Evolutionary conservation across 23 red algal genomes (phyloP), one percentile per base, ranked within the genome.

Genomic region (Gracilaria domingensis): DNA sequence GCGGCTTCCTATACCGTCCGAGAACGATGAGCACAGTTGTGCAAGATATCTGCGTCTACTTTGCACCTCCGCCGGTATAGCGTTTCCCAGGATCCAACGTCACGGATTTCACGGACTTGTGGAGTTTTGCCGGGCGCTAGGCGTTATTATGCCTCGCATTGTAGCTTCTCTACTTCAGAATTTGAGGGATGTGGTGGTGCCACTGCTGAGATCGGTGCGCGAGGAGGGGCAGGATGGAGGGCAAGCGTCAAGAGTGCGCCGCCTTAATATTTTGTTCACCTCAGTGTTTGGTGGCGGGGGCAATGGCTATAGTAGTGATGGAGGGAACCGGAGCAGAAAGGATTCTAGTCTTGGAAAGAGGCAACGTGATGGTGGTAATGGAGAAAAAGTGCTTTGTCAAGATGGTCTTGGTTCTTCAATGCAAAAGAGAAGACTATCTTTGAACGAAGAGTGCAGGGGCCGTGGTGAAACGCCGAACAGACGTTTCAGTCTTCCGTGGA

Each of bases 401-500:
- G 26, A 14, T 28, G 33, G 20, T 0, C 32, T 36, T 0, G 32
- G 32, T 7, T 69, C 64, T 37, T 32, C 64, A 37, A 0, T 18
- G 28, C 9, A 17, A 37, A 36, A 8, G 40, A 34, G 72, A 51
- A 77, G 72, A 42, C 42, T 77, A 17, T 77, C 72, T 2, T 42
- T 77, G 12, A 30, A 26, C n/a, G 72, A 77, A 49, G 72, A 77
- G 25, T 77, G 50, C 45, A 45, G n/a, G 20, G 39, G 45, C 28
- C 4, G 5, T 26, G 5, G 25, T 8, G 72, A 45, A 50, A 77
- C 72, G 28, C 72, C 72, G 13, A 77, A 50, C 28, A 77, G 42
- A 26, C 72, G 72, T 50, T 51, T 25, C 38, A 77, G 72, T 50
- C 72, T 77, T 25, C 72, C 72, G 20, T 77, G 72, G 72, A 51